Percentiles rank a stretch among this genome's conserved stretches.
phyloP scores from a whole-genome alignment of 2,329 filamentous ascomycete genomes.

The Leptographium lundbergii region DNA sequence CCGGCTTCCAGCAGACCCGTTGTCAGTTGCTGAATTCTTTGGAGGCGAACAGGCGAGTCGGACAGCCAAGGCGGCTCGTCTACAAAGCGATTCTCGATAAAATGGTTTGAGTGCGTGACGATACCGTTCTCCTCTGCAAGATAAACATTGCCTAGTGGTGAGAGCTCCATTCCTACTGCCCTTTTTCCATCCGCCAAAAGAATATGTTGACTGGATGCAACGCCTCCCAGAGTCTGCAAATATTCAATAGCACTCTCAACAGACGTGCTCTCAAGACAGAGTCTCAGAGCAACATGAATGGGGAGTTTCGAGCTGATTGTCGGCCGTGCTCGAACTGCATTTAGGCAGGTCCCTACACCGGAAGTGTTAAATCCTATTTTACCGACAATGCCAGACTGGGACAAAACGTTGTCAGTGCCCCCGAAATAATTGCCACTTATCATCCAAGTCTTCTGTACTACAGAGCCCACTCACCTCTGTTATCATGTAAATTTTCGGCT shows the following conservation, averaged over 20 bases:
- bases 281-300: slow-evolving; percentile 28
- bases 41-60: neutral
- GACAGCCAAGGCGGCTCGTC: neutral
- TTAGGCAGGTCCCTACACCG: slow-evolving; percentile 47
- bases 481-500: slow-evolving; percentile 17
- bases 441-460: neutral
- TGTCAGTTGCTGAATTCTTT: neutral
- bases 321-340: slow-evolving; percentile 47
- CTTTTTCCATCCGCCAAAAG: slow-evolving; percentile 1
- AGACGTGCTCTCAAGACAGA: neutral
- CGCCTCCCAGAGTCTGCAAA: neutral
- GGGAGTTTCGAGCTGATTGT: slow-evolving; percentile 39
- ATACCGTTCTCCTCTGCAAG: neutral
- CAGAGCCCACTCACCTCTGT: slow-evolving; percentile 1
- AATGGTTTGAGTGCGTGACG: neutral
- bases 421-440: too few species aligned
- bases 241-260: neutral
- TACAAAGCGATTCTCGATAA: neutral
- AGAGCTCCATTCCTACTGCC: neutral
- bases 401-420: neutral
- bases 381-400: slow-evolving; percentile 45
- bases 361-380: slow-evolving; percentile 52
- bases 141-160: neutral
- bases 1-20: neutral
- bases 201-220: neutral